Base-by-base conservation (phyloP, 2,329 filamentous ascomycete genomes). In the Penicillium italicum region DNA sequence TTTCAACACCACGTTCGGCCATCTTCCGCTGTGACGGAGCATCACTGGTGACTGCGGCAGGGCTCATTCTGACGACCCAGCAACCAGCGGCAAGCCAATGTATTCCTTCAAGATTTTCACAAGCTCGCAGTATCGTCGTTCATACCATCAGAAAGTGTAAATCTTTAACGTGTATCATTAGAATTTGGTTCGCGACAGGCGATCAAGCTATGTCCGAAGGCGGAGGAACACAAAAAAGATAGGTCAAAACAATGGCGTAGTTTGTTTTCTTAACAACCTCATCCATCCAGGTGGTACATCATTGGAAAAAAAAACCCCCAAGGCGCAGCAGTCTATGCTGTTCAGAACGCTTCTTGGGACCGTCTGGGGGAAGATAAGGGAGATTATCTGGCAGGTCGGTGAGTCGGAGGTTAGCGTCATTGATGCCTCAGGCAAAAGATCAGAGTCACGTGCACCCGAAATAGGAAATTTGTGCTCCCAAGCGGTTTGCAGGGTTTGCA, bases 321-420 rank as follows among this genome's bases (percentile, higher is more conserved):
- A 12, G 24, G 40, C 16, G 14, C 26, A 24, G 14, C 26, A 24
- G 40, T 45, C 30, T 40, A n/a, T 4, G 7, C 20, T 46, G 48
- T 51, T 40, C 16, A 14, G 26, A 30, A 16, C 24, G 11, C 26
- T 40, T 53, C n/a, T 52, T 16, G 34, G 50, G 22, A 44, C 34
- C 4, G n/a, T 49, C 44, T 33, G 53, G 53, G 53, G 53, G 28
- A 50, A 50, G 52, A 53, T 53, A 56, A 41, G 57, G 28, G 30
- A 45, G 54, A 37, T 57, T 57, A 60, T 53, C 57, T 58, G 55
- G 46, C 59, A 50, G 38, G 45, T 55, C 57, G 45, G 37, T 43
- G 45, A 43, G n/a, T 44, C 48, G 30, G 26, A 22, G 14, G 18
- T 33, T 38, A 12, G n/a, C 48, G 53, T 47, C 55, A 18, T 53